Base-by-base conservation (phyloP, 139 green algal genomes). In the Desmodesmus armatus region DNA sequence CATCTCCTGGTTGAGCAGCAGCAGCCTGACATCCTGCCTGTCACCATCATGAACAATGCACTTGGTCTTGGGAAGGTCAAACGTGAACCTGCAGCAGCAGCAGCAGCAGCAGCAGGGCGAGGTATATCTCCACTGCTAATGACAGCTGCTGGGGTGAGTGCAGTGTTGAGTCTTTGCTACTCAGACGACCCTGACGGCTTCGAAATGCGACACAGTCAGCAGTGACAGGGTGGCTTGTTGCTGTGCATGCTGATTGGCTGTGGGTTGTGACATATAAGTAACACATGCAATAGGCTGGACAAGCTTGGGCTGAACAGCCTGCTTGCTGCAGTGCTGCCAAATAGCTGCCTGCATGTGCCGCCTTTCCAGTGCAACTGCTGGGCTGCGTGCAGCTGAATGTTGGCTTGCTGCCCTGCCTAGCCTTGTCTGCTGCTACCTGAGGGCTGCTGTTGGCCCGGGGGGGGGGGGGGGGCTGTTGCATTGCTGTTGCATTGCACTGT, bases 1-100 rank as follows among this genome's bases (percentile, higher is more conserved):
- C 1, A 92, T 29, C 3, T 39, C 33, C 51, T 95, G 90, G 5
- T 90, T 84, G 31, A 98, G 87, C 40, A 98, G 89, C 65, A 98
- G 87, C 37, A 98, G 89, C 9, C 90, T 90, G 29, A 71, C 83
- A 23, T 92, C 86, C 3, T 63, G 27, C n/a, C 77, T 33, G 3
- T 40, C 53, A 3, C 65, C 77, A 44, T 95, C 90, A 5, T 88
- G 49, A 11, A 94, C 81, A 19, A 97, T 87, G 80, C 92, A 95
- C 3, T 88, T 86, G 49, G 94, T 80, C 11, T 91, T 89, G 0
- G 94, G 93, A 27, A 87, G 90, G 73, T 96, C 91, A 53, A 97
- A 86, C 0, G 91, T 93, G 74, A 92, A 93, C 40, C 94, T 97
- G 90, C 66, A 58, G 7, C 40, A 53, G 69, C 39, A 53, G 66